Base-by-base conservation (phyloP, 495 filamentous ascomycete genomes). In the Aspergillus kassunensis region DNA sequence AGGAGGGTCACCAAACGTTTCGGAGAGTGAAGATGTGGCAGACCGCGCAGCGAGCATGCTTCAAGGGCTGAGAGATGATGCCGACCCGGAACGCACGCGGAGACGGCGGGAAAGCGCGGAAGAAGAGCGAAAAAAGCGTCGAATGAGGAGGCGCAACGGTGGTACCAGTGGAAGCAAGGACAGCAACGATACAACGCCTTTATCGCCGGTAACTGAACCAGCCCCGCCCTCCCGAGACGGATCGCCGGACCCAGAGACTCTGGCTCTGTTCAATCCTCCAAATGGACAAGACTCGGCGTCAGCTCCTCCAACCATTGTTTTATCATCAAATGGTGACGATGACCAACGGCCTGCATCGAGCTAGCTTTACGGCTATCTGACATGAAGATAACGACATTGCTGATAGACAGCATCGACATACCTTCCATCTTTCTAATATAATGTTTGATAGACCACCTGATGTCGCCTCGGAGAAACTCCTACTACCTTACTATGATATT, bases 41-140 rank as follows among this genome's bases (percentile, higher is more conserved):
- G 84, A 89, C 53, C 85, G 90, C 27, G 91, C 91, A 7, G 90
- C 89, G 16, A 82, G 82, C 53, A 76, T 96, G 68, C 76, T 96
- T 39, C 85, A 91, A 56, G 89, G 87, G 33, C 80, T 96, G 61
- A 76, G 88, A 44, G 84, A 84, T 41, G 82, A 80, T 46, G 78
- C 77, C 23, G 82, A 74, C 20, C 59, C 59, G 1, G 83, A 85
- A 51, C 80, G 80, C 52, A 80, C 76, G 45, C 75, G 86, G 54
- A 70, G 86, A 54, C 59, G 81, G 56, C 64, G 86, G 62, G 83
- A 88, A 63, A 87, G 77, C 43, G 85, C 85, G 8, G 84, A 88
- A 37, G 85, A 88, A 63, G 86, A 89, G 63, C 69, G 85, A 50
- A 71, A 75, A 30, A 78, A 78, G 58, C 72, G 86, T 36, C 69